Evolutionary conservation across 2,329 filamentous ascomycete genomes (phyloP).

Genomic region (Cercospora citrullina): DNA sequence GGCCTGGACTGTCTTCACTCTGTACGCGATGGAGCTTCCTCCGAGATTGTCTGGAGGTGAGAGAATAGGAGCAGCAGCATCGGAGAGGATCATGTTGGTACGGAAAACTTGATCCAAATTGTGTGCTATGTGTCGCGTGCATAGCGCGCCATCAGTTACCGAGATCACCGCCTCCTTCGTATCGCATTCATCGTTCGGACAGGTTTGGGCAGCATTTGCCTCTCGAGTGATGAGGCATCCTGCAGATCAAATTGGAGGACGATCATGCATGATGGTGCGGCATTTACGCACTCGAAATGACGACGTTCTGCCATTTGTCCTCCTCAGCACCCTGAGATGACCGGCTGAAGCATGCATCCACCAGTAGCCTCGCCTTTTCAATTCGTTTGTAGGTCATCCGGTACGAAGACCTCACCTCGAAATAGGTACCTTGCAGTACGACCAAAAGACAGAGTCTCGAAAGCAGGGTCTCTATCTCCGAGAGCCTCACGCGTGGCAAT

Average conservation of each 20-base stretch:
- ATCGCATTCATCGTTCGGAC: not conserved
- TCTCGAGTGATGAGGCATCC: not conserved
- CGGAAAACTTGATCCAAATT: not conserved
- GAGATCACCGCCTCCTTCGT: not conserved
- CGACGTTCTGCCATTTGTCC: not conserved
- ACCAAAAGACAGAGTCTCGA: constrained; percentile 21
- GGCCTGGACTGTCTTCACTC: not conserved
- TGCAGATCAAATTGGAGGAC: not conserved
- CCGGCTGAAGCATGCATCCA: not conserved
- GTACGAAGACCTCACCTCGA: constrained; percentile 19
- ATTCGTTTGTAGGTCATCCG: constrained; percentile 17
- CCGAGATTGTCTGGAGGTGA: not conserved
- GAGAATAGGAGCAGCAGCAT: not conserved
- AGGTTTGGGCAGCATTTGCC: not conserved
- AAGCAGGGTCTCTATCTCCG: constrained; percentile 15
- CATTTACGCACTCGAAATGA: not conserved
- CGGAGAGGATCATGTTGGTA: not conserved
- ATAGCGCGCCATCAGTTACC: not conserved
- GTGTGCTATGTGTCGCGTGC: not conserved
- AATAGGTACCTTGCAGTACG: constrained; percentile 23
- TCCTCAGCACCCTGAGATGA: not conserved
- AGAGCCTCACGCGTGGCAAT: constrained; percentile 10
- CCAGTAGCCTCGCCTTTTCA: not conserved
- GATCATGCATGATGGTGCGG: not conserved
- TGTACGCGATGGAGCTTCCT: not conserved